Evolutionary conservation across 345 rosid species (phyloP).

Genomic region (Diplotaxis tenuifolia): DNA sequence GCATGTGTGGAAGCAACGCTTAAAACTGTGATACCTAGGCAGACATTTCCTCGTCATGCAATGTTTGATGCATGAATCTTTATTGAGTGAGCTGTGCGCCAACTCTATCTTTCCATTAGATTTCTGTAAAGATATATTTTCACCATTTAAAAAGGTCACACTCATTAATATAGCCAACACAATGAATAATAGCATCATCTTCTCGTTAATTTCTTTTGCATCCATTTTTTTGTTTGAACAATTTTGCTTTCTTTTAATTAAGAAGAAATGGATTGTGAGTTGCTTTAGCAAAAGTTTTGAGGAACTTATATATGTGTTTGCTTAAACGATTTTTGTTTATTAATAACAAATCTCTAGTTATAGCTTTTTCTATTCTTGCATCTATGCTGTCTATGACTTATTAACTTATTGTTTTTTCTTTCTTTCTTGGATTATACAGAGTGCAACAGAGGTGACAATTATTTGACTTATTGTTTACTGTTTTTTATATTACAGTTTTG

Average conservation of each 20-base stretch:
- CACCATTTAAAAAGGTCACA: background rate
- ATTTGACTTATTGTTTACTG: no score
- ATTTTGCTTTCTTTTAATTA: background rate
- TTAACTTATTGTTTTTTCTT: background rate
- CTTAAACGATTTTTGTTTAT: background rate
- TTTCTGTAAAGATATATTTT: background rate
- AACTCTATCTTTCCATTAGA: background rate
- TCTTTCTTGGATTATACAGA: background rate
- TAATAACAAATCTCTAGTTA: background rate
- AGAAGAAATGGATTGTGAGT: background rate
- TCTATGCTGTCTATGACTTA: background rate
- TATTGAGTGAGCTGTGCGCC: background rate
- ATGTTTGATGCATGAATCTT: background rate
- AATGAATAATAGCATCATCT: background rate
- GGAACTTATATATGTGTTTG: background rate
- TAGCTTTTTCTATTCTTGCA: background rate
- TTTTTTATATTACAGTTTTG: no score
- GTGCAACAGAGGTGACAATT: no score
- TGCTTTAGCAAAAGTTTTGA: background rate
- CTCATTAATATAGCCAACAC: conserved; percentile 17
- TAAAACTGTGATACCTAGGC: background rate
- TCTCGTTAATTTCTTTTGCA: background rate
- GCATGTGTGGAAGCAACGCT: background rate
- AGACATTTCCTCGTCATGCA: background rate
- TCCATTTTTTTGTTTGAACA: conserved; percentile 10